Conservation (phyloP, 1,139 yeast genomes). For the Geotrichum klebahnii region DNA sequence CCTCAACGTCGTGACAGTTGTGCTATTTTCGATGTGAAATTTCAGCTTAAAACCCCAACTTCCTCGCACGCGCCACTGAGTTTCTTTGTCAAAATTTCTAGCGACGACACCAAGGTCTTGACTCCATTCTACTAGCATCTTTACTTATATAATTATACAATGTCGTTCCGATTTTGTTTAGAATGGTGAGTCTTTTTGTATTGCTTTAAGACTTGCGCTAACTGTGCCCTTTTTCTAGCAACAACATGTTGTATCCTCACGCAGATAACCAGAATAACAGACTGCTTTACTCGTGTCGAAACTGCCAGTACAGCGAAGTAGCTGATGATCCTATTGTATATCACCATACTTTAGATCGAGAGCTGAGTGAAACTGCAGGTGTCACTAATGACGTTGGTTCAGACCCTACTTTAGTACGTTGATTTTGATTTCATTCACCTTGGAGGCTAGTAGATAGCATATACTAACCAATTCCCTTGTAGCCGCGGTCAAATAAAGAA, state of each 20-base stretch:
- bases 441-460: no score
- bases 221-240: conserved; percentile 41
- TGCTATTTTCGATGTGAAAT: neutral
- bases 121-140: no score
- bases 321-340: conserved; percentile 88
- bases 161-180: conserved; percentile 87
- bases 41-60: neutral
- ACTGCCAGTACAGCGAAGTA: conserved; percentile 88
- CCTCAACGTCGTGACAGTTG: neutral
- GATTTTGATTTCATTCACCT: no score
- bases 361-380: conserved; percentile 93
- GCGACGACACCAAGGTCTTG: no score
- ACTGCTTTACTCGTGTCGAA: conserved; percentile 86
- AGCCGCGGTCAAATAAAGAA: conserved; percentile 87
- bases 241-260: conserved; percentile 97
- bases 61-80: no score
- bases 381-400: conserved; percentile 93
- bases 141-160: conserved; percentile 47
- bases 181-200: conserved; percentile 52
- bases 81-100: no score
- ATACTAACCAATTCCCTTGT: no score
- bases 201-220: conserved; percentile 16
- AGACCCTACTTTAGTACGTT: no score
- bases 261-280: conserved; percentile 74
- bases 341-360: conserved; percentile 86